These are phyloP conservation scores for Blastobotrys terrestris DNA, from an alignment of 805 yeast genomes.

Conservation along the genomic window DNA sequence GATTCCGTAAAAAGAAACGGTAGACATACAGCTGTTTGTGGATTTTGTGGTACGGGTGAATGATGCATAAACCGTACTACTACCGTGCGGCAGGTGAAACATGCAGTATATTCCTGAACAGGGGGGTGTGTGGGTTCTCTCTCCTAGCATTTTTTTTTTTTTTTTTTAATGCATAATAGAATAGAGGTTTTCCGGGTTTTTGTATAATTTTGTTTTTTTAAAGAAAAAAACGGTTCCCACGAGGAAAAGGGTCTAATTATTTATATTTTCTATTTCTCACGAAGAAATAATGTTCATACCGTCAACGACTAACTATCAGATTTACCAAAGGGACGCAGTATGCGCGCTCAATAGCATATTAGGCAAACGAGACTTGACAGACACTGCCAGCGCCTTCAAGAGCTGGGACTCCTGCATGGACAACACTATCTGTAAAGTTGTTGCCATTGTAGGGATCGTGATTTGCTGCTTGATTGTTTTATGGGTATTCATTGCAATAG, in stretches of 20 bases:
- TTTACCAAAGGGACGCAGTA: background rate
- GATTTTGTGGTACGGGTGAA: background rate
- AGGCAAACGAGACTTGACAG: background rate
- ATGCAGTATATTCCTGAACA: background rate
- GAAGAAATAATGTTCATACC: background rate
- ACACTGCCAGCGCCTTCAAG: slow-evolving; percentile 39
- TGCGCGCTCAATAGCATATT: slow-evolving; percentile 1
- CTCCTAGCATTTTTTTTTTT: background rate
- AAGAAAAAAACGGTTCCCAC: background rate
- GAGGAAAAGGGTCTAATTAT: no score
- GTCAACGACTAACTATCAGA: background rate
- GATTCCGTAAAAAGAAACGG: background rate
- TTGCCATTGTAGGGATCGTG: slow-evolving; percentile 66
- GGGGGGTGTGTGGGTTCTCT: background rate
- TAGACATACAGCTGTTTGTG: background rate
- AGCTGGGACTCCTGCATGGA: slow-evolving; percentile 78
- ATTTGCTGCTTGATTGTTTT: slow-evolving; percentile 47
- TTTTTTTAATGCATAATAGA: background rate
- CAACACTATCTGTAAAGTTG: slow-evolving; percentile 65
- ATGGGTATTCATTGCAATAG: slow-evolving; percentile 51
- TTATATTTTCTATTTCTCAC: background rate
- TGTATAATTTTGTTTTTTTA: background rate
- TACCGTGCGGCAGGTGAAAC: background rate
- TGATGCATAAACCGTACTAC: background rate
- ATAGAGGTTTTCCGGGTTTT: background rate